These are phyloP conservation scores for Claviceps paspali DNA, from an alignment of 2,329 filamentous ascomycete genomes.

Conservation along the genomic window DNA sequence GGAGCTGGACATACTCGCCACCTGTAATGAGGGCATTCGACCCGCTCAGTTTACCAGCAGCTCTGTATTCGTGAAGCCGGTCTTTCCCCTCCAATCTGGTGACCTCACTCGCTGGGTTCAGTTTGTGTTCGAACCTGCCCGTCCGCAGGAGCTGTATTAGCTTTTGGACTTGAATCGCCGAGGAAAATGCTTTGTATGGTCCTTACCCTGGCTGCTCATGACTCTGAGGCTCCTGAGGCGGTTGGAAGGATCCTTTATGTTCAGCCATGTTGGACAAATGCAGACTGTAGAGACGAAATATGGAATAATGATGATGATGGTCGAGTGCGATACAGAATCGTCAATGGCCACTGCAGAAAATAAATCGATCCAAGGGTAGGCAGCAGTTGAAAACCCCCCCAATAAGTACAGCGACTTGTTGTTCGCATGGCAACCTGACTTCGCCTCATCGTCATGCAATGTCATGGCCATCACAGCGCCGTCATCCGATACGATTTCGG, in stretches of 20 bases:
- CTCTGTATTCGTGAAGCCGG: conserved; percentile 22
- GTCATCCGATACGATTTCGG: no score
- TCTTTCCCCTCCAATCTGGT: conserved; percentile 25
- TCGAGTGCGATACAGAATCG: no score
- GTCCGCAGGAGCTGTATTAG: neutral
- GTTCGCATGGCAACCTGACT: no score
- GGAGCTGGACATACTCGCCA: conserved; percentile 33
- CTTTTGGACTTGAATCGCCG: neutral
- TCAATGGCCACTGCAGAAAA: neutral
- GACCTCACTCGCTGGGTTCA: conserved; percentile 24
- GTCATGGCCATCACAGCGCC: no score
- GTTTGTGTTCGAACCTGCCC: conserved; percentile 19
- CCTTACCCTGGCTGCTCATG: conserved; percentile 24
- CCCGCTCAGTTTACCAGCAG: conserved; percentile 32
- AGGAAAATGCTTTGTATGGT: no score
- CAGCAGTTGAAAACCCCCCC: no score
- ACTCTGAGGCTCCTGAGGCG: conserved; percentile 18
- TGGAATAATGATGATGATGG: no score
- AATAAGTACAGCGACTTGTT: no score
- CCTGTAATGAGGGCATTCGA: conserved; percentile 39
- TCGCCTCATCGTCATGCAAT: no score
- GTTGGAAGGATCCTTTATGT: conserved; percentile 18
- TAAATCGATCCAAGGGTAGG: no score
- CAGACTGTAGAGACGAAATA: no score
- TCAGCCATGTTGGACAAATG: conserved; percentile 26